Conservation (phyloP, 1,139 yeast genomes). For the Magnusiomyces suaveolens region DNA sequence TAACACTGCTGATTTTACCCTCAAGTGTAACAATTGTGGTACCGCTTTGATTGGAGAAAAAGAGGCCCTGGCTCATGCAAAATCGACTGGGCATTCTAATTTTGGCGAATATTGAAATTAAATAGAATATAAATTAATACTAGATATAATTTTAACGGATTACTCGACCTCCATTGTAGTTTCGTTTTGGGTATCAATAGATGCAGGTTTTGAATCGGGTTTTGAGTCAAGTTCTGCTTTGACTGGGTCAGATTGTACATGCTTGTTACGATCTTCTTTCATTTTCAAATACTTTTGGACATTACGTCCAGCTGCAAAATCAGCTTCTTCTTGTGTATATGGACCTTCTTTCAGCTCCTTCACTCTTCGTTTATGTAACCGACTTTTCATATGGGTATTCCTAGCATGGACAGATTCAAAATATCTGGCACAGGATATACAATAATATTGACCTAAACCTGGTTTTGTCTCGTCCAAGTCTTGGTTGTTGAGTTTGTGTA, state of each 20-base stretch:
- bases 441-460: conserved; percentile 89
- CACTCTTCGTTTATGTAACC: conserved; percentile 78
- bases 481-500: conserved; percentile 61
- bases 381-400: conserved; percentile 61
- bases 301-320: conserved; percentile 80
- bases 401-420: conserved; percentile 71
- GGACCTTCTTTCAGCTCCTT: conserved; percentile 69
- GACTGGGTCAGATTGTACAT: conserved; percentile 7
- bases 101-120: conserved; percentile 60
- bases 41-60: conserved; percentile 50
- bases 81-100: conserved; percentile 49
- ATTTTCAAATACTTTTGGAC: conserved; percentile 51
- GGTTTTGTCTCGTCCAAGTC: conserved; percentile 83
- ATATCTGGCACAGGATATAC: conserved; percentile 89
- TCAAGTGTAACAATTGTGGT: conserved; percentile 52
- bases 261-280: conserved; percentile 19
- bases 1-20: conserved; percentile 52
- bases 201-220: conserved; percentile 2
- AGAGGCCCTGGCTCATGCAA: conserved; percentile 61
- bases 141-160: background rate
- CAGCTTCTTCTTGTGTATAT: conserved; percentile 77
- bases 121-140: background rate
- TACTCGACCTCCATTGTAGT: conserved; percentile 7
- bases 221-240: conserved; percentile 5
- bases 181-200: conserved; percentile 14